Base-by-base conservation (phyloP, 768 basidiomycete genomes). In the Tricholomella constricta region DNA sequence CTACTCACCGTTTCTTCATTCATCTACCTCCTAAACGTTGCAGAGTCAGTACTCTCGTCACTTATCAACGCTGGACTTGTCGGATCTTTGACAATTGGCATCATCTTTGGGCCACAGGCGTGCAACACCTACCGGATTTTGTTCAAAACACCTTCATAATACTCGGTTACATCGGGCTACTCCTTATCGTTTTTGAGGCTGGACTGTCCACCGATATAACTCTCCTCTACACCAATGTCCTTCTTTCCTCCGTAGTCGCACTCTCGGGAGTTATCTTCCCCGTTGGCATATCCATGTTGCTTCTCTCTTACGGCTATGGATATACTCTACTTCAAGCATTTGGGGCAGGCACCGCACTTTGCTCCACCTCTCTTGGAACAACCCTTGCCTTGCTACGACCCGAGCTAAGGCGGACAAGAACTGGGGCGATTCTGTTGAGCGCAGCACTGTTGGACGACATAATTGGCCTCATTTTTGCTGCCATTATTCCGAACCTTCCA, bases 391-490 rank as follows among this genome's bases (percentile, higher is more conserved):
- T 87, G 12, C 71, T 88, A 25, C 74, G 71, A n/a, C 70, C 76
- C 23, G 69, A 76, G 23, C 64, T 84, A 26, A 69, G 74, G 22
- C 69, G 69, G 32, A 84, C 78, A 2, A 72, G 76, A 42, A 74
- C 83, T 0, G 85, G 85, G 0, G 78, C 79, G 2, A 76, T 86
- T 0, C 67, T 89, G 14, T 71, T 83, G 55, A 78, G 77, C 44
- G 85, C 85, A 1, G 87, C 87, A 0, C 69, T 88, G 11, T 71
- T 85, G 41, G 86, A 89, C 66, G 86, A 89, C 62, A 74, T 86
- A 8, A 70, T 82, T 14, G 84, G 83, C 0, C 76, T 88, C 4
- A 75, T 86, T 22, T 77, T 87, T 29, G 77, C 81, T 0, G 78
- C 78, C 20, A 76, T 86, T 38, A 73, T 86, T 12, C 68, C 73